These are phyloP conservation scores for Pichia sp. DNA, from an alignment of 1,139 yeast genomes.

Conservation along the genomic window DNA sequence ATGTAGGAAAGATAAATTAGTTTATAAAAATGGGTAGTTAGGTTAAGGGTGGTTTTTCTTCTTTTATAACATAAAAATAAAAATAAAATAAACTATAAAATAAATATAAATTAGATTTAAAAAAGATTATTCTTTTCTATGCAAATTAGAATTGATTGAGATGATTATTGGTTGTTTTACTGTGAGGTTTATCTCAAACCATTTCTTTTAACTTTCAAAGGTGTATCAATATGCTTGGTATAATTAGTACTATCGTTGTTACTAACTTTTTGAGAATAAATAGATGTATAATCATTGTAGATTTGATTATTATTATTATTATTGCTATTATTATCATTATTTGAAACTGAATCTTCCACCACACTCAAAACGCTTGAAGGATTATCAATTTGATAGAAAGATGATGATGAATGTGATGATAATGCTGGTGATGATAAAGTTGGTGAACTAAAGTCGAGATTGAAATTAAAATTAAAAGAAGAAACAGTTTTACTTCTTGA, in stretches of 20 bases:
- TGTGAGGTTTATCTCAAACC: background rate
- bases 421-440: slow-evolving; percentile 11
- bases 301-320: background rate
- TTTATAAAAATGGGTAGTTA: too few species aligned
- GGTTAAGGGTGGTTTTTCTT: too few species aligned
- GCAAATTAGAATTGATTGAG: too few species aligned
- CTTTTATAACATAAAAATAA: too few species aligned
- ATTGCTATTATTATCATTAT: too few species aligned
- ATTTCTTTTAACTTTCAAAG: slow-evolving; percentile 16
- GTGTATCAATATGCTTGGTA: slow-evolving; percentile 25
- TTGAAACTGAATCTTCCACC: background rate
- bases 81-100: too few species aligned
- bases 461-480: slow-evolving; percentile 13
- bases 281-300: slow-evolving; percentile 5
- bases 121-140: too few species aligned
- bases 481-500: slow-evolving; percentile 25
- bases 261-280: slow-evolving; percentile 14
- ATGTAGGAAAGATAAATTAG: slow-evolving; percentile 19
- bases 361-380: slow-evolving; percentile 11
- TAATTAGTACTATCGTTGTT: too few species aligned
- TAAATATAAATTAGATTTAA: too few species aligned
- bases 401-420: too few species aligned
- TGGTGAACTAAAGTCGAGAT: slow-evolving; percentile 10
- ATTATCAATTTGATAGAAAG: too few species aligned
- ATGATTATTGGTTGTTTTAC: background rate